A percentile compares a stretch with the other conserved stretches of the same genome.
Evolutionary conservation across 2,329 filamentous ascomycete genomes (phyloP).

Genomic region (Trichoderma sp.): DNA sequence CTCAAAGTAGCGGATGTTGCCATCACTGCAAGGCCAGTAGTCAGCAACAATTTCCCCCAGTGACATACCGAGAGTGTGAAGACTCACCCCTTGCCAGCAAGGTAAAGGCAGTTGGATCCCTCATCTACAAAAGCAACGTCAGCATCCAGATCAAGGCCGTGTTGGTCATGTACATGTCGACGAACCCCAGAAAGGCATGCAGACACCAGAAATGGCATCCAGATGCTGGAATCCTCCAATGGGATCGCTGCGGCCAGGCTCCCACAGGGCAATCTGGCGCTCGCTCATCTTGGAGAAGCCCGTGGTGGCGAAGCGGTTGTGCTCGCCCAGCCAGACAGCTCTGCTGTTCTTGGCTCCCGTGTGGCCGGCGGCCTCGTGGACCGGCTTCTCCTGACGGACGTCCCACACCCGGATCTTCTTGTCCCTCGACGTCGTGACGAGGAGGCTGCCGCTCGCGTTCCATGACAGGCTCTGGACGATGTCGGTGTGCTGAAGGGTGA

Average conservation of each 20-base stretch:
- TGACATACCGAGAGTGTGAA: too few relatives aligned
- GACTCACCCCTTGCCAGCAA: conserved; percentile 91
- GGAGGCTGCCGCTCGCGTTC: conserved; percentile 83
- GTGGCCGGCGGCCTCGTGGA: conserved; percentile 83
- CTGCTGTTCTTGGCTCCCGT: conserved; percentile 96
- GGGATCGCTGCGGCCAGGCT: conserved; percentile 81
- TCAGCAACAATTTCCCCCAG: neutral
- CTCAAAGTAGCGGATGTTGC: conserved; percentile 98
- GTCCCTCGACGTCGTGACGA: conserved; percentile 93
- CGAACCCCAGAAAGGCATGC: conserved; percentile 97
- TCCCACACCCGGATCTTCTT: conserved; percentile 99
- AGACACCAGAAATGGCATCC: conserved; percentile 95
- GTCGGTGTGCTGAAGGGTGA: conserved; percentile 82
- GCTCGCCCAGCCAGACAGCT: conserved; percentile 95
- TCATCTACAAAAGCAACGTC: conserved; percentile 61
- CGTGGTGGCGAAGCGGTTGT: conserved; percentile 92
- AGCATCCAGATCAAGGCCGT: conserved; percentile 25
- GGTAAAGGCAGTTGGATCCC: conserved; percentile 89
- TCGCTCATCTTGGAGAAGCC: conserved; percentile 99
- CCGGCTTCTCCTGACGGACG: conserved; percentile 85
- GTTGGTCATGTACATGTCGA: conserved; percentile 3
- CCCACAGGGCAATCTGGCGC: conserved; percentile 93
- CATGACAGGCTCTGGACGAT: conserved; percentile 95
- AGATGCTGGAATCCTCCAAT: conserved; percentile 88
- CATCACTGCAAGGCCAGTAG: conserved; percentile 63